These are phyloP conservation scores for Petunia secreta DNA, from an alignment of 257 asterid species.

Conservation along the genomic window DNA sequence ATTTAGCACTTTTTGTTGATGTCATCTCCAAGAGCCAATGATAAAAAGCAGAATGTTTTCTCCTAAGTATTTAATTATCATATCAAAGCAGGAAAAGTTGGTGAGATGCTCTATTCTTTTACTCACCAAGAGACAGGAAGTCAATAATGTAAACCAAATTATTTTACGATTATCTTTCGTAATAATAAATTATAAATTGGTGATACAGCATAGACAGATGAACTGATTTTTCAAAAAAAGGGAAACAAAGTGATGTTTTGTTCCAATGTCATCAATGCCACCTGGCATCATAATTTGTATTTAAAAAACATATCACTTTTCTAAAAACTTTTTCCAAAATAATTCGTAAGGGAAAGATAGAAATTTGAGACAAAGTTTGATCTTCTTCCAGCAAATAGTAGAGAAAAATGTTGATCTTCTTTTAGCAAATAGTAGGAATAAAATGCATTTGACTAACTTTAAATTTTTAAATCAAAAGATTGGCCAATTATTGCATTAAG, in stretches of 20 bases:
- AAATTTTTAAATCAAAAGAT: background rate
- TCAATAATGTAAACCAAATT: background rate
- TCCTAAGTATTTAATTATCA: background rate
- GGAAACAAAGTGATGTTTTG: background rate
- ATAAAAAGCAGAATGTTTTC: conserved; percentile 21
- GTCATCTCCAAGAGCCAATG: conserved; percentile 19
- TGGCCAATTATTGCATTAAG: conserved; percentile 10
- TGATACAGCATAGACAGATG: background rate
- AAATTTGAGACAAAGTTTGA: background rate
- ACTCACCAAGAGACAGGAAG: conserved; percentile 8
- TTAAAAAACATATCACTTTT: conserved; percentile 10
- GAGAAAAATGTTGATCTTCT: background rate
- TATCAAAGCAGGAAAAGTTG: conserved; percentile 15
- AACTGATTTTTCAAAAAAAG: background rate
- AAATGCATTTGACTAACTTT: background rate
- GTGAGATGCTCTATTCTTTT: background rate
- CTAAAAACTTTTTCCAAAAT: background rate
- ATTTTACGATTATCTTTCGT: background rate
- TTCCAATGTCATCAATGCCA: background rate
- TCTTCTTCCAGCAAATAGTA: background rate
- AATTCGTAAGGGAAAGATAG: background rate
- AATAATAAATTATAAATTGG: background rate
- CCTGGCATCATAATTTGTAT: background rate
- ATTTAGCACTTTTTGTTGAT: background rate
- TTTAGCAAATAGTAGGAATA: background rate